Evolutionary conservation across 2,329 filamentous ascomycete species (phyloP), one percentile per base, ranked within the genome.

Genomic region (Scytalidium lignicola): DNA sequence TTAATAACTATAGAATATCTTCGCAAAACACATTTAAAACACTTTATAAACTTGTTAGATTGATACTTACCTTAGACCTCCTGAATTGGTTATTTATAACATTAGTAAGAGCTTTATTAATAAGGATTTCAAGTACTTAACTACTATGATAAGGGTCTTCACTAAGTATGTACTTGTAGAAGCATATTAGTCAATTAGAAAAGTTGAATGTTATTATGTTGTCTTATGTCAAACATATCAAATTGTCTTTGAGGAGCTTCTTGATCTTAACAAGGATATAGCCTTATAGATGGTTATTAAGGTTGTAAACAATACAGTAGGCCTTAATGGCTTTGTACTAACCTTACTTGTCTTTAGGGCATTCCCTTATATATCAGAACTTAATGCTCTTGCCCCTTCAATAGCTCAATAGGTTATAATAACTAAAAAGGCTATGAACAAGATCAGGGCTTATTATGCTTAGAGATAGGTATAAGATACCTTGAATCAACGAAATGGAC

Each of bases 251-350:
- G 19, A n/a, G 2, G 44, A 55, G 10, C 18, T 54, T 8, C 41
- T 13, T 28, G 20, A 29, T 4, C 22, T 55, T 9, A 28, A 46
- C 2, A 51, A 43, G 40, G 29, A 49, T 18, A 39, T 48, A 17
- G 37, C 41, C 5, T 23, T 52, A 20, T 23, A 55, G 41, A 55
- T 55, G 23, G 21, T 44, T 1, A 39, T 55, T 21, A 55, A 55
- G 40, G 52, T 43, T n/a, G 19, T 55, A 8, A 55, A 55, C 26
- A 22, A 55, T 46, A 43, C 42, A 13, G 45, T 22, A 17, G 43
- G 45, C 4, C 50, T 26, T 15, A 40, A 50, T 22, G 28, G 49
- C 8, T n/a, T 51, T 10, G 44, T 51, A 5, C 47, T 41, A 41
- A 55, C 41, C n/a, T 21, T 52, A 9, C 39, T 55, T 13, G 47